phyloP scores from a whole-genome alignment of 2,329 filamentous ascomycete species.

The Phoma sp. region DNA sequence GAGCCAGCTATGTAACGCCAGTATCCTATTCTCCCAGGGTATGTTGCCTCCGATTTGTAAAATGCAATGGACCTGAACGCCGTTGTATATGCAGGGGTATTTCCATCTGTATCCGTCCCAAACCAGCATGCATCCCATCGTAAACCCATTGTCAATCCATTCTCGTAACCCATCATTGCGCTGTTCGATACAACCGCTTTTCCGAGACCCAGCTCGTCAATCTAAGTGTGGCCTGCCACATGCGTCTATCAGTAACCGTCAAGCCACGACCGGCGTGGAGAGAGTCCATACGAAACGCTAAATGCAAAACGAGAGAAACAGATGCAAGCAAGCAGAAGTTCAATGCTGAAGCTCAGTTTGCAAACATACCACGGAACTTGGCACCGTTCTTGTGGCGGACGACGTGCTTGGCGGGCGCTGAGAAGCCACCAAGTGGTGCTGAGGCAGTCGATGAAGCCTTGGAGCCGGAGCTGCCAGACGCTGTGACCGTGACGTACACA shows the following conservation, averaged over 20 bases:
- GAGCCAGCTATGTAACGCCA: not conserved
- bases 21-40: not conserved
- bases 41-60: not conserved
- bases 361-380: constrained; percentile 33
- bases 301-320: not conserved
- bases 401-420: constrained; percentile 5
- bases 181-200: not conserved
- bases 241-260: not conserved
- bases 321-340: not conserved
- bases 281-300: not conserved
- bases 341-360: not conserved
- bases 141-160: not conserved
- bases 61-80: not conserved
- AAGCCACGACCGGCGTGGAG: not conserved
- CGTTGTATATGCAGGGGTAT: not conserved
- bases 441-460: not conserved
- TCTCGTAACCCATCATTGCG: not conserved
- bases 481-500: constrained; percentile 36
- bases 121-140: not conserved
- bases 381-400: constrained; percentile 25
- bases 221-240: not conserved
- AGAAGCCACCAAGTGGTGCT: constrained; percentile 7
- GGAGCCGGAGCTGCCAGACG: constrained; percentile 1
- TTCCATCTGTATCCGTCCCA: not conserved
- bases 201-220: not conserved